Evolutionary conservation across 2,329 filamentous ascomycete genomes (phyloP).

Genomic region (Aspergillus pseudonomiae): DNA sequence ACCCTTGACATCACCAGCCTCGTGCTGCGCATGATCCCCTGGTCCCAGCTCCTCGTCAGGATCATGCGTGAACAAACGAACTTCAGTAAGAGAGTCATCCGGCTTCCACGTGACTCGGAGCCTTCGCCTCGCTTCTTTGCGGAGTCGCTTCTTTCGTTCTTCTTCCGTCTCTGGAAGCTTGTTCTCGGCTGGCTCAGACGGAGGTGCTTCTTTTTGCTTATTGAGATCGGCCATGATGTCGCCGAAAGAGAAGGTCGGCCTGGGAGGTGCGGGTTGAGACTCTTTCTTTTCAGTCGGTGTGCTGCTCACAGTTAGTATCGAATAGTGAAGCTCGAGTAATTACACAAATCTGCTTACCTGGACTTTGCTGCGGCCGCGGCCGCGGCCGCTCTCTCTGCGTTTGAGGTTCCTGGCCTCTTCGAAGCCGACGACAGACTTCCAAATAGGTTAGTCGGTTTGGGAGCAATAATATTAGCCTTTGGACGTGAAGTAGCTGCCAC

Average conservation of each 20-base stretch:
- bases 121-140: constrained; percentile 64
- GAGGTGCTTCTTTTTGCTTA: constrained; percentile 59
- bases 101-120: constrained; percentile 64
- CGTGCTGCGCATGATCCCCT: constrained; percentile 60
- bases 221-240: constrained; percentile 54
- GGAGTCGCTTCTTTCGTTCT: constrained; percentile 60
- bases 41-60: constrained; percentile 65
- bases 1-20: constrained; percentile 62
- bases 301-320: constrained; percentile 28
- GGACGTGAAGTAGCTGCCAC: constrained; percentile 33
- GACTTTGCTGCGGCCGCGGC: constrained; percentile 41
- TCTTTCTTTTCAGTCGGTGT: constrained; percentile 40
- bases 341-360: constrained; percentile 29
- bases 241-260: constrained; percentile 52
- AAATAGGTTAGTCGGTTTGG: constrained; percentile 51
- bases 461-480: constrained; percentile 43
- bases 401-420: constrained; percentile 54
- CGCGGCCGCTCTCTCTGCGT: constrained; percentile 51
- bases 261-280: constrained; percentile 35
- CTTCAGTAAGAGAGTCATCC: constrained; percentile 58
- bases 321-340: no score
- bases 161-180: constrained; percentile 61
- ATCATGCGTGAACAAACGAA: constrained; percentile 64
- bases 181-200: constrained; percentile 55
- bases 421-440: constrained; percentile 52